Conservation (phyloP, 208 protist genomes). For the Acanthamoeba royreba region DNA sequence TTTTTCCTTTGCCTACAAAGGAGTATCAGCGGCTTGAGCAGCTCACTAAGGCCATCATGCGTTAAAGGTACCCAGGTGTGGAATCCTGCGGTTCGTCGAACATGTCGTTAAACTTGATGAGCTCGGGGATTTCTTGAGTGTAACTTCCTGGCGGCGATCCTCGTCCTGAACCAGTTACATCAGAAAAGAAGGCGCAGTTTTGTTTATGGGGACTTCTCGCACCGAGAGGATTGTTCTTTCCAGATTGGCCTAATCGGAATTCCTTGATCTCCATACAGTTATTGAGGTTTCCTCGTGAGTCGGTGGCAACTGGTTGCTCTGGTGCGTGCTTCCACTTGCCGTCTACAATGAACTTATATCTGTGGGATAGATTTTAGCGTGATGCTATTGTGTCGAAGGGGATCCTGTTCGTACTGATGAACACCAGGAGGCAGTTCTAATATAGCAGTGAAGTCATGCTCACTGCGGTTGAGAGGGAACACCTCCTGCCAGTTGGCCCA, state of each 20-base stretch:
- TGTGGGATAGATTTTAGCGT: background rate
- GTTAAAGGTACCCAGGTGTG: background rate
- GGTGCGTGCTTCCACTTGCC: constrained; percentile 65
- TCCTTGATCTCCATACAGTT: constrained; percentile 67
- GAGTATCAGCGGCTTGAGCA: too few species aligned
- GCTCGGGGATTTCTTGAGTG: constrained; percentile 52
- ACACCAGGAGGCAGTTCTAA: constrained; percentile 70
- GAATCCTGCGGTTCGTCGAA: background rate
- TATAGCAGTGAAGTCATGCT: constrained; percentile 76
- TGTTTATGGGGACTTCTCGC: background rate
- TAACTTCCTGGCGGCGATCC: constrained; percentile 61
- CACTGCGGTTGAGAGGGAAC: constrained; percentile 65
- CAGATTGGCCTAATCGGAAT: background rate
- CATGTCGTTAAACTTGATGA: constrained; percentile 45
- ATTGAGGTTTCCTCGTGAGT: constrained; percentile 60
- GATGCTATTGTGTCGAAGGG: background rate
- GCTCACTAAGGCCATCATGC: too few species aligned
- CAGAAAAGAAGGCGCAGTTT: background rate
- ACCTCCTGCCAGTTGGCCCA: background rate
- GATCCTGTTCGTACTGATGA: constrained; percentile 51
- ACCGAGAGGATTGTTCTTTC: background rate
- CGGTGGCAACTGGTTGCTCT: constrained; percentile 58
- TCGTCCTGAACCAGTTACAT: background rate
- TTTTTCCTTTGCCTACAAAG: background rate
- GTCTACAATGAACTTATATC: constrained; percentile 81